These are phyloP conservation scores for Hypoxylon rickii DNA, from an alignment of 495 filamentous ascomycete species.

Conservation along the genomic window DNA sequence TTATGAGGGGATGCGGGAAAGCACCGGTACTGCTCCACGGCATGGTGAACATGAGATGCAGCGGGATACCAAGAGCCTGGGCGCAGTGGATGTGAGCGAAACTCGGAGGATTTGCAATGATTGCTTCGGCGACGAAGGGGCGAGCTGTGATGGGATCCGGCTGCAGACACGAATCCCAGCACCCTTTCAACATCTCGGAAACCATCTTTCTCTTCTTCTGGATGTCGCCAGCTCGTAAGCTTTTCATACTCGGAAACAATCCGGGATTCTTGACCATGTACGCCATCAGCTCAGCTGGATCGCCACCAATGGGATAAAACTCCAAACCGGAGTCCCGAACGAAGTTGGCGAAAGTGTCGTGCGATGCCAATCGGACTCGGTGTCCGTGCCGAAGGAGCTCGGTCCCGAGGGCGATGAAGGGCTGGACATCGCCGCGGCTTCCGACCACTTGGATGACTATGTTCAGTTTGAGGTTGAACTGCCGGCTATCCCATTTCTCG, in stretches of 20 bases:
- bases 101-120: conserved; percentile 70
- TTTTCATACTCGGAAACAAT: conserved; percentile 54
- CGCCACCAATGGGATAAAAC: conserved; percentile 68
- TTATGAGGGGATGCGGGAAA: conserved; percentile 63
- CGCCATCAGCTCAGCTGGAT: conserved; percentile 67
- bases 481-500: background rate
- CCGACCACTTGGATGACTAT: conserved; percentile 69
- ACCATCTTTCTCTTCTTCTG: no score
- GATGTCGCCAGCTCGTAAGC: no score
- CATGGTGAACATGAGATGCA: conserved; percentile 74
- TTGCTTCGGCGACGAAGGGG: conserved; percentile 68
- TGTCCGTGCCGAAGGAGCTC: conserved; percentile 59
- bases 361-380: conserved; percentile 67
- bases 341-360: conserved; percentile 63
- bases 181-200: conserved; percentile 61
- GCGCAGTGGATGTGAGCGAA: conserved; percentile 71
- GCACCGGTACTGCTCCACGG: conserved; percentile 62
- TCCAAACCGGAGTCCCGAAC: conserved; percentile 57
- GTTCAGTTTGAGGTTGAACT: conserved; percentile 47
- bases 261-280: conserved; percentile 48
- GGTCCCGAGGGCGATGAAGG: conserved; percentile 61
- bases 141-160: conserved; percentile 44
- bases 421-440: conserved; percentile 65
- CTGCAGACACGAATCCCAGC: conserved; percentile 63
- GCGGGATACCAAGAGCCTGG: conserved; percentile 61